Conservation (phyloP, 148 eudicot species). For the Cornus controversa region DNA sequence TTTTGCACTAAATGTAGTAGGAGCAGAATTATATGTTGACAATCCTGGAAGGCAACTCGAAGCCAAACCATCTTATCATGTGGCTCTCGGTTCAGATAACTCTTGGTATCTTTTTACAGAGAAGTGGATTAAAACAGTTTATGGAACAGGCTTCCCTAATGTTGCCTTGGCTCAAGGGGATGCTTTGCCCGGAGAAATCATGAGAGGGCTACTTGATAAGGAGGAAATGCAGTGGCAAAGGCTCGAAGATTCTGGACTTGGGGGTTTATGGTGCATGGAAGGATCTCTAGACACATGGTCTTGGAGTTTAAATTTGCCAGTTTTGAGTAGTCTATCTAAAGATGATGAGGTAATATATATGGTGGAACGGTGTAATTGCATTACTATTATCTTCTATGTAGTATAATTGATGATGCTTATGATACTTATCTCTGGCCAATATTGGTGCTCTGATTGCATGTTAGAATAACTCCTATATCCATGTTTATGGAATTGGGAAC, state of each 20-base stretch:
- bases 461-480: neutral
- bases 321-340: constrained; percentile 83
- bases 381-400: neutral
- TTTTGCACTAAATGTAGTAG: constrained; percentile 34
- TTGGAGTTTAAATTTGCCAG: constrained; percentile 97
- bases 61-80: constrained; percentile 68
- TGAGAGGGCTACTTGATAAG: constrained; percentile 68
- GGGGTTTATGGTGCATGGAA: constrained; percentile 83
- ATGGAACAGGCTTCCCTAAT: constrained; percentile 87
- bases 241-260: constrained; percentile 71
- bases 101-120: constrained; percentile 98
- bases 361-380: neutral
- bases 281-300: constrained; percentile 99
- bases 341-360: constrained; percentile 66
- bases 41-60: constrained; percentile 28
- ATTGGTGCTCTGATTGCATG: neutral
- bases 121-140: constrained; percentile 86
- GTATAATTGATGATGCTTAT: neutral
- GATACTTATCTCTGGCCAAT: constrained; percentile 2
- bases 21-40: constrained; percentile 27
- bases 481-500: neutral
- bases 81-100: constrained; percentile 99
- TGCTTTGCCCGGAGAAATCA: constrained; percentile 65
- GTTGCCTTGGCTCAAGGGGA: constrained; percentile 69
- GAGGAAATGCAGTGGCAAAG: constrained; percentile 85